Evolutionary conservation across 2,329 filamentous ascomycete genomes (phyloP), one percentile per base, ranked within the genome.

Genomic region (Zymoseptoria brevis): DNA sequence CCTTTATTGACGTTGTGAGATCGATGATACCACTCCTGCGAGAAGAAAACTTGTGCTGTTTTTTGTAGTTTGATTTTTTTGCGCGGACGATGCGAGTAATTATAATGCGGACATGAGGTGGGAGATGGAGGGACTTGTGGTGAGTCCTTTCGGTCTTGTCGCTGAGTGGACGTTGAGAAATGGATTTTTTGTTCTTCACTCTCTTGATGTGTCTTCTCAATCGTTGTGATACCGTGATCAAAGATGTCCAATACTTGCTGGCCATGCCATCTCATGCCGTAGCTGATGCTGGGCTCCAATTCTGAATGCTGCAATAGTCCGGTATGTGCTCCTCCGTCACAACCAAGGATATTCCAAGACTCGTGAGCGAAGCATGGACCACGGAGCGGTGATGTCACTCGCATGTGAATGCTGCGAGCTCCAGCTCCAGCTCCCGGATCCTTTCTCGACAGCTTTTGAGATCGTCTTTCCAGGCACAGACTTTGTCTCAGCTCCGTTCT

Each of bases 11-110:
- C 35, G 35, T 8, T 45, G 35, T 45, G 35, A 45, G 35, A 45
- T 45, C 35, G 59, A 68, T 68, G 67, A 69, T 69, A 69, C 67
- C 66, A 67, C 62, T 66, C 55, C 62, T 63, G 62, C 61, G 58
- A 58, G 58, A 21, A 55, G 57, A 59, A 54, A 54, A 49, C 59
- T 4, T 26, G 51, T 22, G n/a, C 16, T 19, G 4, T n/a, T n/a
- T 24, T 19, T 29, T 19, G 26, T 29, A n/a, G 51, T 24, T 5
- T 11, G 24, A 24, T 24, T 24, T 29, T 29, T 29, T 29, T 29
- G 26, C 26, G 26, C 26, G 26, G 26, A 29, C 22, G 29, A 53
- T 19, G 22, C 51, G 26, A 29, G 29, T 53, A 53, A 53, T 53
- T 30, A 19, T 53, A 53, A 53, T 53, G n/a, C 51, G 22, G n/a